These are phyloP conservation scores for Metarhizium robertsii DNA, from an alignment of 2,329 filamentous ascomycete genomes.

Conservation along the genomic window DNA sequence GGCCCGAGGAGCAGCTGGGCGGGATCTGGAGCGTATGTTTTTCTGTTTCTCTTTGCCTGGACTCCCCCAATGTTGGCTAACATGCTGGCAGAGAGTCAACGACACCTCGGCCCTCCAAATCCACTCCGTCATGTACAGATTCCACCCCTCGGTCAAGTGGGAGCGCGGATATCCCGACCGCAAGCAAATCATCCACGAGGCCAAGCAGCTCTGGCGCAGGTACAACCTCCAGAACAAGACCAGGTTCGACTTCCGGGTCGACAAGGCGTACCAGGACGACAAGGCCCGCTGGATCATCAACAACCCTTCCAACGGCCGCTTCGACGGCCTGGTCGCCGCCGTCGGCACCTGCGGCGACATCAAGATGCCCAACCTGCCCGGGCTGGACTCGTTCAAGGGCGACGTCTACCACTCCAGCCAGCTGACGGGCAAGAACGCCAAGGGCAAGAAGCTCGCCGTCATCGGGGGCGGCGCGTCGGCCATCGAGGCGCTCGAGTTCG, in stretches of 20 bases:
- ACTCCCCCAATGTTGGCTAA: not conserved
- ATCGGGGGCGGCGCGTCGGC: constrained; percentile 75
- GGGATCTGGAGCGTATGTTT: constrained; percentile 68
- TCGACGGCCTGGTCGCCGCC: constrained; percentile 70
- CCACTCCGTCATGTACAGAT: constrained; percentile 80
- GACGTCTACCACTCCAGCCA: constrained; percentile 66
- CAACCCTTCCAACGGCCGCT: constrained; percentile 56
- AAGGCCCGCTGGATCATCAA: constrained; percentile 72
- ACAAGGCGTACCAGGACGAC: constrained; percentile 59
- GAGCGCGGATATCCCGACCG: constrained; percentile 67
- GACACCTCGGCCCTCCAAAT: constrained; percentile 77
- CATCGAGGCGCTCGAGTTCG: constrained; percentile 76
- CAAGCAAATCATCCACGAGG: constrained; percentile 64
- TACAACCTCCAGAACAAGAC: constrained; percentile 66
- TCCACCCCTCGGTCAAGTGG: constrained; percentile 73
- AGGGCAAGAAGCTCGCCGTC: constrained; percentile 66
- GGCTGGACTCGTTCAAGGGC: constrained; percentile 64
- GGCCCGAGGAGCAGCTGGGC: constrained; percentile 54
- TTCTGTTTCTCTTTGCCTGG: not conserved
- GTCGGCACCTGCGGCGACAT: constrained; percentile 74
- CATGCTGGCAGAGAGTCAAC: constrained; percentile 55
- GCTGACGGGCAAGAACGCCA: constrained; percentile 60
- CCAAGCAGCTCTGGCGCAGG: constrained; percentile 62
- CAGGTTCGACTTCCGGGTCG: constrained; percentile 60
- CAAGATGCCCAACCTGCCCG: constrained; percentile 61